Evolutionary conservation across 495 filamentous ascomycete species (phyloP).

Genomic region (Tuber melanosporum): DNA sequence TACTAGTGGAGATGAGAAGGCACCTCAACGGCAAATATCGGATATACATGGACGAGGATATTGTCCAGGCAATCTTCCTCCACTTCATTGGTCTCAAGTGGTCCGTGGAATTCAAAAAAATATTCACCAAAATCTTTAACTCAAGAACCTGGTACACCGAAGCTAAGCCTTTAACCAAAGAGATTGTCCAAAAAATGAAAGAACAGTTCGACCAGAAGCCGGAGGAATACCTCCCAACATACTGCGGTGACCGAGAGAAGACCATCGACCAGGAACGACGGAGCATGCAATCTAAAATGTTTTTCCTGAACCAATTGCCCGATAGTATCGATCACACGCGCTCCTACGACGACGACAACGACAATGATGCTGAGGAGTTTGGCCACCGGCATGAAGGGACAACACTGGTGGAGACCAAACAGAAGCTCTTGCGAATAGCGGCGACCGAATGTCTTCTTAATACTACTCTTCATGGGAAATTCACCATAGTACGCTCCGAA

Average conservation of each 20-base stretch:
- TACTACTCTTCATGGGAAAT: slow-evolving; percentile 51
- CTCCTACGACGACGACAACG: slow-evolving; percentile 11
- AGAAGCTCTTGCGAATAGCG: slow-evolving; percentile 56
- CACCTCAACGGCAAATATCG: slow-evolving; percentile 58
- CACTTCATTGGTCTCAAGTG: slow-evolving; percentile 60
- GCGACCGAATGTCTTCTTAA: slow-evolving; percentile 59
- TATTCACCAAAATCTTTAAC: slow-evolving; percentile 47
- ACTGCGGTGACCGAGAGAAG: too few relatives aligned
- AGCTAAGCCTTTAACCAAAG: slow-evolving; percentile 44
- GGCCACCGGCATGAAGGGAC: slow-evolving; percentile 29
- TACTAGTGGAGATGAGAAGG: slow-evolving; percentile 56
- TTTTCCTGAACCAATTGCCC: slow-evolving; percentile 52
- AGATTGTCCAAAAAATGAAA: slow-evolving; percentile 43
- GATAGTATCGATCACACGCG: slow-evolving; percentile 48
- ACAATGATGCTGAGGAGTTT: not conserved
- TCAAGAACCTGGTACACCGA: slow-evolving; percentile 47
- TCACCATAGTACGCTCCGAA: slow-evolving; percentile 56
- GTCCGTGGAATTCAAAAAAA: slow-evolving; percentile 52
- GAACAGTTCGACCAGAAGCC: slow-evolving; percentile 49
- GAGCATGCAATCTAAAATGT: slow-evolving; percentile 43
- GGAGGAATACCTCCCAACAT: not conserved
- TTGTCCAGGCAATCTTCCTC: slow-evolving; percentile 59
- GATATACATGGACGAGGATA: slow-evolving; percentile 61
- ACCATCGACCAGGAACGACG: slow-evolving; percentile 18
- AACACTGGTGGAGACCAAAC: slow-evolving; percentile 52